Evolutionary conservation across 139 green algal genomes (phyloP), one percentile per base, ranked within the genome.

Genomic region (Desmodesmus armatus): DNA sequence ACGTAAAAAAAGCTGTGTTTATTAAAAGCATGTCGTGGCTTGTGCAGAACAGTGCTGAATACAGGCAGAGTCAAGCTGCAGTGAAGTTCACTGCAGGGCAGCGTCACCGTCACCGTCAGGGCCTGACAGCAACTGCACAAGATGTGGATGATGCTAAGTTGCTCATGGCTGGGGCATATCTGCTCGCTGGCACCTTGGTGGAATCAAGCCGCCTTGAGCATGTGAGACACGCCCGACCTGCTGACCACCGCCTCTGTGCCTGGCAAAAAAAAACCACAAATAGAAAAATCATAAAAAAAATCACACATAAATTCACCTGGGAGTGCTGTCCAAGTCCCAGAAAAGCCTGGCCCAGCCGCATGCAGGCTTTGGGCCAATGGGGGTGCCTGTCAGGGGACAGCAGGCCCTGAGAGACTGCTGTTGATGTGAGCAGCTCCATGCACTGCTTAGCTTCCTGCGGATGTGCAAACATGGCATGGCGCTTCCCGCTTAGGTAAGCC

Each of bases 381-480:
- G 53, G 53, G 47, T 82, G 76, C 9, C 76, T 31, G 53, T 37
- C 55, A 37, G 44, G 29, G 9, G 76, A 69, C 74, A 82, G 27
- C 37, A 82, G 37, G 7, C 76, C 76, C 37, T 35, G 55, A 49
- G 25, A 7, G 2, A 37, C 76, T 37, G 76, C 55, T 31, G 55
- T 55, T 37, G 55, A 35, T 40, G 7, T 15, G 35, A 82, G 47
- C 53, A 82, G 39, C 27, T 13, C 3, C 76, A 82, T 21, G 40
- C 76, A 82, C 76, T 73, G 55, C 76, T 82, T 37, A 3, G 76
- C 53, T 40, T 82, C 76, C 76, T 82, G 76, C 37, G 37, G 66
- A 21, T 3, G 29, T n/a, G n/a, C n/a, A n/a, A n/a, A n/a, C n/a
- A n/a, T n/a, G n/a, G n/a, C n/a, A 33, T 74, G 65, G 13, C 65